These are phyloP conservation scores for Borovskyia barvae DNA, from an alignment of 208 protist genomes.

Conservation along the genomic window DNA sequence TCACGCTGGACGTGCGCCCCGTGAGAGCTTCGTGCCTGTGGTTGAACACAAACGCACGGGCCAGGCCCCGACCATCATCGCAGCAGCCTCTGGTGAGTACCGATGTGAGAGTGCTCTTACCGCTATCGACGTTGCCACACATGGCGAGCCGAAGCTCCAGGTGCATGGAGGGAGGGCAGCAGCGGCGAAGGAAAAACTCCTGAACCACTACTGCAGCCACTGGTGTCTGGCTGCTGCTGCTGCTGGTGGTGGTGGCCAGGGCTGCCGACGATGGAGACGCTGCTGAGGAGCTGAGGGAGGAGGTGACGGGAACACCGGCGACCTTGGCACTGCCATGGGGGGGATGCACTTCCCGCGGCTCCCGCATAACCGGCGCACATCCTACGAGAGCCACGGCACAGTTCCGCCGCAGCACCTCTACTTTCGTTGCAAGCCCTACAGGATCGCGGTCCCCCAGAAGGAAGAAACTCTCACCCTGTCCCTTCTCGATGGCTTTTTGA, in stretches of 20 bases:
- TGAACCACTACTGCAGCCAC: constrained; percentile 52
- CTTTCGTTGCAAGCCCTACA: constrained; percentile 29
- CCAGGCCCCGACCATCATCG: constrained; percentile 87
- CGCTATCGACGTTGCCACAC: constrained; percentile 93
- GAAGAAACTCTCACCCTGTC: constrained; percentile 75
- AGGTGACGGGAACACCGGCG: neutral
- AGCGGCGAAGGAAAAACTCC: constrained; percentile 74
- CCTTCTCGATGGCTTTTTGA: constrained; percentile 30
- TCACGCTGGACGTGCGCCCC: constrained; percentile 95
- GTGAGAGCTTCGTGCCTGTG: constrained; percentile 96
- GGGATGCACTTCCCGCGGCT: constrained; percentile 50
- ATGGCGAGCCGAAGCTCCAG: constrained; percentile 89
- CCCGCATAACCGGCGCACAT: constrained; percentile 38
- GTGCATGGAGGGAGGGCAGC: constrained; percentile 34
- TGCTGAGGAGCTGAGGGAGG: neutral
- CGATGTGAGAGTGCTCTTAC: constrained; percentile 91
- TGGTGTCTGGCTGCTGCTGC: neutral
- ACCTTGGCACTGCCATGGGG: neutral
- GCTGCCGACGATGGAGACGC: constrained; percentile 4
- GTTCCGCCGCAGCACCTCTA: constrained; percentile 27
- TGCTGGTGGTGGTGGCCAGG: neutral
- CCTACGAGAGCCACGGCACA: constrained; percentile 27
- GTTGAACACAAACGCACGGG: constrained; percentile 89
- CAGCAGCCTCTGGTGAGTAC: constrained; percentile 88
- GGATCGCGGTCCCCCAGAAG: constrained; percentile 31